A percentile compares a stretch with the other conserved stretches of the same genome.
phyloP scores from a whole-genome alignment of 2,329 filamentous ascomycete genomes.

The Nigrospora osmanthi region DNA sequence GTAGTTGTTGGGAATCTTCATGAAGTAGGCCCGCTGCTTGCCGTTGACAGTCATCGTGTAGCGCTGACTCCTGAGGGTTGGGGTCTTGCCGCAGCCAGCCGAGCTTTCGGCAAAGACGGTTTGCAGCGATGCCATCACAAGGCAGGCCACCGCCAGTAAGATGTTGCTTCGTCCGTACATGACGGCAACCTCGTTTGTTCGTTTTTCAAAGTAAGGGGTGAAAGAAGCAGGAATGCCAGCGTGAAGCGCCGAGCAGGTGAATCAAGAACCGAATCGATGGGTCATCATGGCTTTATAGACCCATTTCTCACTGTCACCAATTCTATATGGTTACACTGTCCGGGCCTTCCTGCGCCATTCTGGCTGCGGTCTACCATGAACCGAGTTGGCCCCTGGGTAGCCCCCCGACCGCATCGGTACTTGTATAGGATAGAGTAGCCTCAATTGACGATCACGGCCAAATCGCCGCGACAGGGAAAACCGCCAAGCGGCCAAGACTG shows the following conservation, averaged over 20 bases:
- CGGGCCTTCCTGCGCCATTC: neutral
- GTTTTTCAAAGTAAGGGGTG: too few species aligned
- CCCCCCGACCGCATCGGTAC: neutral
- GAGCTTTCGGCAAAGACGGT: slow-evolving; percentile 7
- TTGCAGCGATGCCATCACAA: neutral
- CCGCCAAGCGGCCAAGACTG: neutral
- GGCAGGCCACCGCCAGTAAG: neutral
- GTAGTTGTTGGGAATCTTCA: slow-evolving; percentile 25
- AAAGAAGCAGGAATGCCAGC: neutral
- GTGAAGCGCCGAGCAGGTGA: neutral
- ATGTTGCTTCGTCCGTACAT: slow-evolving; percentile 1
- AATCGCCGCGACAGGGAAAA: neutral
- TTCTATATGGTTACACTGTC: neutral
- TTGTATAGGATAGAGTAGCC: neutral
- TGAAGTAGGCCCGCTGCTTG: slow-evolving; percentile 20
- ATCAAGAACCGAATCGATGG: neutral
- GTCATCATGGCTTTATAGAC: neutral
- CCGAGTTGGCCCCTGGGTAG: neutral
- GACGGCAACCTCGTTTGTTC: neutral
- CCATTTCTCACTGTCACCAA: neutral
- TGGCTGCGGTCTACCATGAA: neutral
- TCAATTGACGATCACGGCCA: neutral
- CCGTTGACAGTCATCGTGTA: slow-evolving; percentile 20
- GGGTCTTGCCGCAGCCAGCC: slow-evolving; percentile 15
- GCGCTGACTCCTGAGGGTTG: slow-evolving; percentile 9